These are phyloP conservation scores for Phialophora verrucosa DNA, from an alignment of 2,329 filamentous ascomycete species.

Conservation along the genomic window DNA sequence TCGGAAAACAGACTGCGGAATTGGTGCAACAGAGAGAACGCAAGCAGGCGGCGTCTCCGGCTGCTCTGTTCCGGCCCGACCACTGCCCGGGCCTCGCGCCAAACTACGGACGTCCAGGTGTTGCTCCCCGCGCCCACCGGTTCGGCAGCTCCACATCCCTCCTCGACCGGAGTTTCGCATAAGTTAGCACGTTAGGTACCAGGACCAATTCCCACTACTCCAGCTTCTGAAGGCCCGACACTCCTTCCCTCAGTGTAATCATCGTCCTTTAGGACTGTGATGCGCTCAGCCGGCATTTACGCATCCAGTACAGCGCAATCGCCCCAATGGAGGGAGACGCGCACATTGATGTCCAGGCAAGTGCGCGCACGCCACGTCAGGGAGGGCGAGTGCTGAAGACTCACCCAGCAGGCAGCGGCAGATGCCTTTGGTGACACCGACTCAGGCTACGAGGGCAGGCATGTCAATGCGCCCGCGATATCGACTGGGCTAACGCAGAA, in stretches of 20 bases:
- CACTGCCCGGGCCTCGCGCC: background rate
- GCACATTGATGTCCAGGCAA: constrained; percentile 19
- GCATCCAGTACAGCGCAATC: background rate
- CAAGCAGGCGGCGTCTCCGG: background rate
- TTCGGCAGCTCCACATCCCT: background rate
- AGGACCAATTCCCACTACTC: background rate
- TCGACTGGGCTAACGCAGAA: background rate
- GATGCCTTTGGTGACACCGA: constrained; percentile 3
- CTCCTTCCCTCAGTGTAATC: background rate
- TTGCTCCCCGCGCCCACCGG: background rate
- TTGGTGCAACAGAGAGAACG: background rate
- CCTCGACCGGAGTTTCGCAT: background rate
- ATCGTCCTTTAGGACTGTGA: background rate
- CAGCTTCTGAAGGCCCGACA: background rate
- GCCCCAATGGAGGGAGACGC: constrained; percentile 13
- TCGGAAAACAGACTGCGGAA: background rate
- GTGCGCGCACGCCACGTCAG: background rate
- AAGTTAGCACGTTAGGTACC: background rate
- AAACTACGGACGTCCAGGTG: background rate
- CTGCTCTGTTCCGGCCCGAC: background rate
- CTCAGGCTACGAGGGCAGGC: constrained; percentile 15
- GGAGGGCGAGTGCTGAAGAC: background rate
- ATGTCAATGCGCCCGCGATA: background rate
- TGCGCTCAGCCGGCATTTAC: background rate
- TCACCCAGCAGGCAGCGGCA: background rate